phyloP scores from a whole-genome alignment of 352 stramenopile genomes.

The Phytophthora aleatoria region DNA sequence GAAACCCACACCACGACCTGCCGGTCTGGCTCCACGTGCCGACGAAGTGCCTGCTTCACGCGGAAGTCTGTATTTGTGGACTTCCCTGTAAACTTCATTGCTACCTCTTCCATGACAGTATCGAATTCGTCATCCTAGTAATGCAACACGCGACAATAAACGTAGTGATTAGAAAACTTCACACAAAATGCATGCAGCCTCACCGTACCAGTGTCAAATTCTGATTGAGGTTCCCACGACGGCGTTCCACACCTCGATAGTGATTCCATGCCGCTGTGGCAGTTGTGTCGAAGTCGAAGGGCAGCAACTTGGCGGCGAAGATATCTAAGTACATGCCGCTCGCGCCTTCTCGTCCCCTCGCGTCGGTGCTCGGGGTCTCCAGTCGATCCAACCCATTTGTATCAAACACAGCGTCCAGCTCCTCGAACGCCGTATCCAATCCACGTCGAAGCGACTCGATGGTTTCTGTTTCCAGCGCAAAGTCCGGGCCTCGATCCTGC shows the following conservation, averaged over 20 bases:
- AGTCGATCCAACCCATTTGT: slow-evolving; percentile 27
- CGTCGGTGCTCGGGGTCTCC: slow-evolving; percentile 24
- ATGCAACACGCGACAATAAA: slow-evolving; percentile 10
- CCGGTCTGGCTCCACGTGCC: slow-evolving; percentile 55
- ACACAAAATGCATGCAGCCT: not conserved
- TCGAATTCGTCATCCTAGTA: slow-evolving; percentile 42
- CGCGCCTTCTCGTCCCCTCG: slow-evolving; percentile 32
- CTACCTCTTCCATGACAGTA: slow-evolving; percentile 61
- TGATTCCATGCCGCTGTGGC: slow-evolving; percentile 45
- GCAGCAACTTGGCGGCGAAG: slow-evolving; percentile 42
- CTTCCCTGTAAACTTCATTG: slow-evolving; percentile 57
- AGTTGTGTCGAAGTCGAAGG: slow-evolving; percentile 42
- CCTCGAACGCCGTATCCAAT: slow-evolving; percentile 35
- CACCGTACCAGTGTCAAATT: slow-evolving; percentile 23
- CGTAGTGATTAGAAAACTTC: not conserved
- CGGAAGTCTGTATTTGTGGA: slow-evolving; percentile 53
- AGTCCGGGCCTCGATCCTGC: slow-evolving; percentile 18
- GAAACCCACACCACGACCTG: slow-evolving; percentile 66
- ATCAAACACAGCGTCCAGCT: slow-evolving; percentile 38
- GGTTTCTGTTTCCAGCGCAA: slow-evolving; percentile 33
- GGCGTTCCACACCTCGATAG: slow-evolving; percentile 37
- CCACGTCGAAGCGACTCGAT: slow-evolving; percentile 31
- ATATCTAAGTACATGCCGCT: slow-evolving; percentile 48
- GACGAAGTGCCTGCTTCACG: slow-evolving; percentile 62
- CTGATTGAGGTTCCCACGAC: slow-evolving; percentile 21